Percentiles rank a stretch among this genome's conserved stretches.
phyloP scores from a whole-genome alignment of 345 rosid genomes.

The Aethionema arabicum region DNA sequence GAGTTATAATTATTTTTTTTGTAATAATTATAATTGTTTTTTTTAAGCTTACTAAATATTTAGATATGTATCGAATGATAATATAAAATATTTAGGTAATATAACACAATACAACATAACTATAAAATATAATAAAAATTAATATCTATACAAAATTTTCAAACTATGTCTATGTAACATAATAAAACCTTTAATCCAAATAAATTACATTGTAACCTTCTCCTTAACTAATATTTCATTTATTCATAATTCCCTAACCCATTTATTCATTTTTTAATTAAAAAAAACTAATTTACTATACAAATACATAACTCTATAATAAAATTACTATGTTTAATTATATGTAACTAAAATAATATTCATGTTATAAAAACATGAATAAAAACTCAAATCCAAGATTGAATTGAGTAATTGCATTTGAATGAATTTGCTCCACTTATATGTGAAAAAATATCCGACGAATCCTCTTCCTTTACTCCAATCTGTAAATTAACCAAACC shows the following conservation, averaged over 20 bases:
- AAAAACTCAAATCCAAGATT: conserved; percentile 71
- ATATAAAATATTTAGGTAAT: not conserved
- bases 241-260: conserved; percentile 23
- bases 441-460: conserved; percentile 79
- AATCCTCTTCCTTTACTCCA: conserved; percentile 73
- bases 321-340: conserved; percentile 12
- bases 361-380: conserved; percentile 23
- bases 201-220: not conserved
- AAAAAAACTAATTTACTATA: not conserved
- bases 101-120: conserved; percentile 6
- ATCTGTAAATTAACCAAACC: conserved; percentile 49
- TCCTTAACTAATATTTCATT: conserved; percentile 20
- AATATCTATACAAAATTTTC: conserved; percentile 23
- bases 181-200: not conserved
- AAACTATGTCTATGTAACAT: conserved; percentile 10
- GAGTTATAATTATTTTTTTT: too few relatives aligned
- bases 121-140: conserved; percentile 5
- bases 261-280: conserved; percentile 4
- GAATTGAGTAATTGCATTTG: conserved; percentile 79
- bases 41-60: too few relatives aligned
- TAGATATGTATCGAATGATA: not conserved
- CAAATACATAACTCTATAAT: conserved; percentile 29
- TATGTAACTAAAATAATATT: conserved; percentile 17
- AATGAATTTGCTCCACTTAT: conserved; percentile 83
- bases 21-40: too few relatives aligned